Percentiles rank a stretch among this genome's conserved stretches.
Conservation (phyloP, 2,329 filamentous ascomycete species). For the Exserohilum turcica region DNA sequence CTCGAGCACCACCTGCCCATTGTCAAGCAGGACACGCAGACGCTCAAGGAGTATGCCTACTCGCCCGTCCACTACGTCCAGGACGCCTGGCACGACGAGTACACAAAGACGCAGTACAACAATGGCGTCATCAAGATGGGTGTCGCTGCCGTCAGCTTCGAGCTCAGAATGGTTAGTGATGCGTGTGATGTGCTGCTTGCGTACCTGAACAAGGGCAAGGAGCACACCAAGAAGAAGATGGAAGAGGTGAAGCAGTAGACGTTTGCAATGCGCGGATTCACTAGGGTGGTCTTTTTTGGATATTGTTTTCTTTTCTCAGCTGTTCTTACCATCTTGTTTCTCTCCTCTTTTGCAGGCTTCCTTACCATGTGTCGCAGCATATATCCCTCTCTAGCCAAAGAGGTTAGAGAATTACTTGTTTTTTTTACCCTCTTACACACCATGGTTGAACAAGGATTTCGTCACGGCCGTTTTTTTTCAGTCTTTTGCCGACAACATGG, state of each 20-base stretch:
- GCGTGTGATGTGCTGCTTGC: constrained; percentile 35
- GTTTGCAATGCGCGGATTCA: neutral
- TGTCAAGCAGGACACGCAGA: constrained; percentile 57
- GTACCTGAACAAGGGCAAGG: constrained; percentile 43
- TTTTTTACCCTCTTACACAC: no score
- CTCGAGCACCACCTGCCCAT: constrained; percentile 48
- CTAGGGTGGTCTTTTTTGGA: neutral
- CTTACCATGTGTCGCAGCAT: no score
- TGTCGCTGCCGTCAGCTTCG: constrained; percentile 46
- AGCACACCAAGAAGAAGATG: constrained; percentile 41
- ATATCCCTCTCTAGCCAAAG: no score
- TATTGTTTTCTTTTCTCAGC: neutral
- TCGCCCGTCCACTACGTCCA: constrained; percentile 46
- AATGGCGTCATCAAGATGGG: constrained; percentile 45
- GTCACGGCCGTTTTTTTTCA: constrained; percentile 1
- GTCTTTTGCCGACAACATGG: neutral
- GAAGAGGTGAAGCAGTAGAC: constrained; percentile 45
- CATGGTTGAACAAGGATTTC: no score
- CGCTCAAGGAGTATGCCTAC: constrained; percentile 44
- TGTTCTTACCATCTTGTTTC: no score
- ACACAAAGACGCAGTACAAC: constrained; percentile 46
- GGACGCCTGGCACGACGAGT: constrained; percentile 47
- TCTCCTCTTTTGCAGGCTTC: neutral
- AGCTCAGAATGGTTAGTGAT: constrained; percentile 47
- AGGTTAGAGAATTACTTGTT: no score